phyloP scores from a whole-genome alignment of 192 early-diverging fungal species.

The Coemansia umbellata region DNA sequence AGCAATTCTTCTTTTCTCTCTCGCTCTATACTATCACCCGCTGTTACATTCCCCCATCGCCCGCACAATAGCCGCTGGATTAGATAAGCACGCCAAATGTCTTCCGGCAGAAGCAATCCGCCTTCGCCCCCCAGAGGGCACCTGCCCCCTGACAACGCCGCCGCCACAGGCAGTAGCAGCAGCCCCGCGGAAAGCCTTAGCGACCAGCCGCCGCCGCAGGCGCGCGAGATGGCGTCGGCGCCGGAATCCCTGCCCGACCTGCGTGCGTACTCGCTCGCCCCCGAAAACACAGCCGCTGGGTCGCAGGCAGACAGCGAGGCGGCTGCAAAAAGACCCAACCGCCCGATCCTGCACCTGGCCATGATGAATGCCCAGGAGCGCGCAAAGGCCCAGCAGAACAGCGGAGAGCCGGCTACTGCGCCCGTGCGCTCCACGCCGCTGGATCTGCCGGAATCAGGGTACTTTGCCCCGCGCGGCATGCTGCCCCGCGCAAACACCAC shows the following conservation, averaged over 20 bases:
- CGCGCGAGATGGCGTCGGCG: background rate
- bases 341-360: conserved; percentile 29
- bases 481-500: conserved; percentile 12
- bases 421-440: conserved; percentile 9
- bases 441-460: conserved; percentile 35
- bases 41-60: no score
- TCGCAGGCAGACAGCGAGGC: background rate
- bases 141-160: no score
- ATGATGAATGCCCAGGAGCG: conserved; percentile 32
- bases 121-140: no score
- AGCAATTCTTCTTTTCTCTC: no score
- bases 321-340: background rate
- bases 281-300: conserved; percentile 1
- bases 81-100: no score
- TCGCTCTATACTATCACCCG: no score
- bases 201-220: no score
- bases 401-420: conserved; percentile 23
- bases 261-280: conserved; percentile 6
- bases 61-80: no score
- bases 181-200: background rate
- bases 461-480: conserved; percentile 37
- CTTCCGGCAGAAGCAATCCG: no score
- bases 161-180: no score
- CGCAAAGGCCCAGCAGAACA: conserved; percentile 5
- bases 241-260: conserved; percentile 4